Conservation (phyloP, 2,329 filamentous ascomycete genomes). For the Scedosporium boydii region DNA sequence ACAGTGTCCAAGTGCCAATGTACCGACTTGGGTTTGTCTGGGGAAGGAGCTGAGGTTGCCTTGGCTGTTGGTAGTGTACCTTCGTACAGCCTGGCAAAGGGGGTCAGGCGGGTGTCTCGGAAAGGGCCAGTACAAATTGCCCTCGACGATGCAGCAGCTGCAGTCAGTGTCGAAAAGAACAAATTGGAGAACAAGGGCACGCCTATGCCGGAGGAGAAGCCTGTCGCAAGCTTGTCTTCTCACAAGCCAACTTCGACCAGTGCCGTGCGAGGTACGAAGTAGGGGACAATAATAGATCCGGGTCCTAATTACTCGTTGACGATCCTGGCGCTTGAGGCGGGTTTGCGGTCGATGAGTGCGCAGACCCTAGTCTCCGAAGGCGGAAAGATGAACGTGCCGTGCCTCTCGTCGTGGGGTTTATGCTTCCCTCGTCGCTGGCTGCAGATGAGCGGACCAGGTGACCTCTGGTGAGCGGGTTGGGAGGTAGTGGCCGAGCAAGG, state of each 20-base stretch:
- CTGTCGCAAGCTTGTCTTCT: not conserved
- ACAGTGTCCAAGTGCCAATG: too few species aligned
- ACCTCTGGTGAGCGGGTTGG: not conserved
- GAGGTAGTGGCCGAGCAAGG: not conserved
- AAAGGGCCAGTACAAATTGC: not conserved
- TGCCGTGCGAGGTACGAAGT: not conserved
- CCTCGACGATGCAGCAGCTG: not conserved
- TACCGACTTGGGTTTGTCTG: too few species aligned
- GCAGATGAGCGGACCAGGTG: conserved; percentile 1
- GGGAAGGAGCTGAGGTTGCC: too few species aligned
- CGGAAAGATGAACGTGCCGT: not conserved
- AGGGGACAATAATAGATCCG: not conserved
- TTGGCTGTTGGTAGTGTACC: too few species aligned
- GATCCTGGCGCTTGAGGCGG: not conserved
- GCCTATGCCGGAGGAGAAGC: not conserved
- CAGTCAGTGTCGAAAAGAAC: not conserved
- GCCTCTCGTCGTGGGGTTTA: not conserved
- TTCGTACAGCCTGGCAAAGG: not conserved
- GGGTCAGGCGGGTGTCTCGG: not conserved
- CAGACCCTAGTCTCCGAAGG: not conserved
- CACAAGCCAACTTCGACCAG: not conserved
- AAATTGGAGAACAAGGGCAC: not conserved
- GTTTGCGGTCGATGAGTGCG: not conserved
- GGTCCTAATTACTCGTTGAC: not conserved
- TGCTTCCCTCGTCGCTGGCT: not conserved